Base-by-base conservation (phyloP, 1,284 basidiomycete species). In the Heterobasidion annosum region DNA sequence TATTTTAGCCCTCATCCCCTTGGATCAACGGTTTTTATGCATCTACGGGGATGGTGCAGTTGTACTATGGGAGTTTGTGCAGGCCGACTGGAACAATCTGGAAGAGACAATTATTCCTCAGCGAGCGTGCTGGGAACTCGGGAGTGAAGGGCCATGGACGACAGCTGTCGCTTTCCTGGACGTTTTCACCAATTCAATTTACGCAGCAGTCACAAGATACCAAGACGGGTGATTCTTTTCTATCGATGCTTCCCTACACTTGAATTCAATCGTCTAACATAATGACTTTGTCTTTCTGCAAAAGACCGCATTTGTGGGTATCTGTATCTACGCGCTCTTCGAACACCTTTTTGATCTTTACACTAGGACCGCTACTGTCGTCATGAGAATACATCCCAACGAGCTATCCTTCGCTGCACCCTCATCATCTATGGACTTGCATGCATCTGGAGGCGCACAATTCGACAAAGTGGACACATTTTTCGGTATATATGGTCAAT, bases 21-120 rank as follows among this genome's bases (percentile, higher is more conserved):
- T 68, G n/a, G 74, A 76, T 50, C 60, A 67, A 54, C 75, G 72
- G 72, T 60, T 76, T 19, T 56, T 76, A 34, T 65, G 67, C 9
- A 61, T 72, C 2, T 74, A 73, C 56, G 60, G 58, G 15, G 68
- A 73, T 54, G 73, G 74, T 7, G 53, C 62, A 3, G 57, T 72
- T 1, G 63, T 68, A 50, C 56, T 76, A 0, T 73, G 71, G 66
- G 70, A 75, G 57, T 55, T 67, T 0, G 10, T 18, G 6, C 15
- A 19, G 12, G 43, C 51, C 49, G 43, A 40, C 12, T 52, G 50
- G 18, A 57, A 54, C 19, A 51, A 48, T 25, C 9, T 4, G 34
- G 43, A 35, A 18, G 7, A 48, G 16, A 32, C 8, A 12, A 37
- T 43, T 34, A 16, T 46, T 25, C 35, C 40, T 12, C 46, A 49